These are phyloP conservation scores for Pistacia integerrima DNA, from an alignment of 345 rosid genomes.

Conservation along the genomic window DNA sequence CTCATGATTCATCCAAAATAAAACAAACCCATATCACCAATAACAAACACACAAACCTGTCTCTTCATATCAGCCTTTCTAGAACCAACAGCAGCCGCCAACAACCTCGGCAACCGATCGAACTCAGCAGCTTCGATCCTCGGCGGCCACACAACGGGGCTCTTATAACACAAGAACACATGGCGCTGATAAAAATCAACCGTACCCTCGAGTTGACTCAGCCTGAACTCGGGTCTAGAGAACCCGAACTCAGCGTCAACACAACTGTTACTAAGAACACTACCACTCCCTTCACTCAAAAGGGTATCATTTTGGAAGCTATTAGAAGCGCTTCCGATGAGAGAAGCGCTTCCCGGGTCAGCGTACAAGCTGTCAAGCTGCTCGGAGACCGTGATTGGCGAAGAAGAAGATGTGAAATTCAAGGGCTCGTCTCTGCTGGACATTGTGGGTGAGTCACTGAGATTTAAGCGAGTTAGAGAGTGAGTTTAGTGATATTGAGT, in stretches of 20 bases:
- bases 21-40: not conserved
- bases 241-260: constrained; percentile 77
- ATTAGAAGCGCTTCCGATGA: constrained; percentile 64
- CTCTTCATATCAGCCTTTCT: constrained; percentile 66
- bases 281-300: constrained; percentile 39
- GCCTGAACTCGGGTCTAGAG: constrained; percentile 75
- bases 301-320: constrained; percentile 82
- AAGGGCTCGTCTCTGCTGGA: constrained; percentile 66
- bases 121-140: constrained; percentile 99
- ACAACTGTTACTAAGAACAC: constrained; percentile 12
- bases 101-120: constrained; percentile 96
- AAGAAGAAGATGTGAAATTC: constrained; percentile 57
- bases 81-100: constrained; percentile 76
- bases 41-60: constrained; percentile 41
- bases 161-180: constrained; percentile 90
- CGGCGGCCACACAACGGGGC: constrained; percentile 91
- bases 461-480: not conserved
- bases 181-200: constrained; percentile 89
- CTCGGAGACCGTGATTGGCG: constrained; percentile 65
- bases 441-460: constrained; percentile 27
- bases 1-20: constrained; percentile 2
- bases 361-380: constrained; percentile 54
- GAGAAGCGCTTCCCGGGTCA: constrained; percentile 48
- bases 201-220: constrained; percentile 65
- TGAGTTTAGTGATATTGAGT: not conserved